Evolutionary conservation across 306 rosid genomes (phyloP).

Genomic region (Medicago arabica): DNA sequence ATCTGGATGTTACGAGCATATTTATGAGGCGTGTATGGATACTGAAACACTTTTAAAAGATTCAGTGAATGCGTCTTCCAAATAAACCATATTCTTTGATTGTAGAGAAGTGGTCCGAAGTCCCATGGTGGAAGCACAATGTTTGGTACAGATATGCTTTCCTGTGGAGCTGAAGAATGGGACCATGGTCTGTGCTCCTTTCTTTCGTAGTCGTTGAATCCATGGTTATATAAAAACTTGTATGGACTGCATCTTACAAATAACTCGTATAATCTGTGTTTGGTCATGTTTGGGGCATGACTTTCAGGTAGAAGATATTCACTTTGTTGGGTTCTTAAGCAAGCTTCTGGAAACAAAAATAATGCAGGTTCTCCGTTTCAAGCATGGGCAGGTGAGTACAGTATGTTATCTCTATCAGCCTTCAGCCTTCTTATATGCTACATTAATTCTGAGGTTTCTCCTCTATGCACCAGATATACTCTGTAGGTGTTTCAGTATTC

Average conservation of each 20-base stretch:
- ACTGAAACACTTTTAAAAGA: conserved; percentile 28
- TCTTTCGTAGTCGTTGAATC: conserved; percentile 26
- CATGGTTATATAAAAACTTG: conserved; percentile 21
- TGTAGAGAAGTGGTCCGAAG: conserved; percentile 89
- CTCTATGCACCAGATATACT: conserved; percentile 70
- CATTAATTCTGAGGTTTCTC: conserved; percentile 42
- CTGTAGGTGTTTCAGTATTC: conserved; percentile 86
- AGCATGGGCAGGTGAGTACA: conserved; percentile 80
- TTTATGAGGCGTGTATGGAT: conserved; percentile 26
- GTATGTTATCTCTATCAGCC: conserved; percentile 31
- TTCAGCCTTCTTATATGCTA: conserved; percentile 32
- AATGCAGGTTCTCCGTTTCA: conserved; percentile 93
- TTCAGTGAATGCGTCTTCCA: conserved; percentile 46
- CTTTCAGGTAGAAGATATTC: conserved; percentile 91
- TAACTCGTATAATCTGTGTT: conserved; percentile 32
- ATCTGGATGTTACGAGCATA: conserved; percentile 18
- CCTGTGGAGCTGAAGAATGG: conserved; percentile 90
- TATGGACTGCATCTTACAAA: conserved; percentile 32
- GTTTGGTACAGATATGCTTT: conserved; percentile 92
- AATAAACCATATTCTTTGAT: conserved; percentile 42
- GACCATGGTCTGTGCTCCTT: conserved; percentile 65
- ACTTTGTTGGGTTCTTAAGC: conserved; percentile 86
- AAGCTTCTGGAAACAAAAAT: conserved; percentile 93
- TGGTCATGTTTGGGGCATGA: conserved; percentile 38
- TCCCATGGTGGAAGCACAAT: conserved; percentile 98